Evolutionary conservation across 176 grass and related monocot species (phyloP), one percentile per base, ranked within the genome.

Genomic region (Panicum miliaceum): DNA sequence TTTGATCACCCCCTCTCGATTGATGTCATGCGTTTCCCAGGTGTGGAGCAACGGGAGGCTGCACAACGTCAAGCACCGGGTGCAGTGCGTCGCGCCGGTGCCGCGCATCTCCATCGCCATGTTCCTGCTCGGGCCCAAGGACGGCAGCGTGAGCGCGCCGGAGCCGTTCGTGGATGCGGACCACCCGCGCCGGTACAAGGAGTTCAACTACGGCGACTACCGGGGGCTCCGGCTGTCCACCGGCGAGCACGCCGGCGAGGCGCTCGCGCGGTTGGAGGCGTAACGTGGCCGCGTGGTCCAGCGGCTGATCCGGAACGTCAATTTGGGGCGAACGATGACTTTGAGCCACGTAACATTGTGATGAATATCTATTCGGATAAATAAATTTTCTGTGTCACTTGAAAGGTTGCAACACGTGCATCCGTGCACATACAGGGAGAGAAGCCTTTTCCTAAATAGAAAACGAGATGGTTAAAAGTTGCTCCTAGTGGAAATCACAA

Each of bases 41-140:
- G 94, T 83, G 47, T 97, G 94, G 90, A 97, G 94, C 83, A 97
- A 97, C 71, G 88, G 92, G 42, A 75, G 63, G 73, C 89, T 97
- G 59, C 90, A 87, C 80, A 92, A 90, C 77, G 90, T 97, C 71
- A 97, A 89, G 89, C 92, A 97, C 84, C 70, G 86, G 62, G 92
- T 97, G 73, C 92, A 68, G 68, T 92, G 94, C 88, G 85, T 94
- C 66, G 92, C 89, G 51, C 77, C 94, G 22, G 79, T 59, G 50
- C 80, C 79, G 41, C 87, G 94, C 80, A 82, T 97, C 88, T 90
- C 94, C 40, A 48, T 97, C 65, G 94, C 94, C 48, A 77, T 97
- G 78, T 97, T 97, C 79, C 83, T 97, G 50, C 81, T 97, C 52
- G 92, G 88, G 26, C 92, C 90, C 45, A 97, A 89, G 88, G 94